Percentiles rank a stretch among this genome's conserved stretches.
phyloP scores from a whole-genome alignment of 352 stramenopile species.

The Pythium sp. region DNA sequence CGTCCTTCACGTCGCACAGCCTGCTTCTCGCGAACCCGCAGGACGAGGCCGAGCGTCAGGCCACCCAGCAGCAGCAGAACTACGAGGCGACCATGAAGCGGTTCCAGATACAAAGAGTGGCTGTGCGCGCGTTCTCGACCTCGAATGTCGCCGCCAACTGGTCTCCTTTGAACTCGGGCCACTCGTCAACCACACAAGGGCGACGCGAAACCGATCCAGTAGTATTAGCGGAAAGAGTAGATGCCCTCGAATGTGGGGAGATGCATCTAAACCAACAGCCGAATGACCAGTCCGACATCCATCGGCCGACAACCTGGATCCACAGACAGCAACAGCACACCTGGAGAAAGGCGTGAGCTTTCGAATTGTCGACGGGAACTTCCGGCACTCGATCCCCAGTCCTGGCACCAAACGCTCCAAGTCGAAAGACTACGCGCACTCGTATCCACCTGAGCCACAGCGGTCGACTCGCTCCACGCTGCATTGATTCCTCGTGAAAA shows the following conservation, averaged over 20 bases:
- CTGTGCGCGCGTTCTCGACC: constrained; percentile 3
- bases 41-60: constrained; percentile 2
- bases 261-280: background rate
- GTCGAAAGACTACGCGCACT: background rate
- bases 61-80: background rate
- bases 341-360: background rate
- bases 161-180: background rate
- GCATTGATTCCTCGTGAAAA: background rate
- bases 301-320: background rate
- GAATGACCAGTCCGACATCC: background rate
- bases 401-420: background rate
- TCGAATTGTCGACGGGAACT: background rate
- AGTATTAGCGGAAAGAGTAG: background rate
- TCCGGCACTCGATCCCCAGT: background rate
- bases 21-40: background rate
- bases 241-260: background rate
- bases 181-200: background rate
- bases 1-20: constrained; percentile 1
- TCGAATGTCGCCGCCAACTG: background rate
- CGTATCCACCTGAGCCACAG: background rate
- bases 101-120: constrained; percentile 6
- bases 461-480: background rate
- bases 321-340: background rate
- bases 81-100: constrained; percentile 10
- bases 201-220: background rate